Evolutionary conservation across 306 rosid species (phyloP).

Genomic region (Corylus americana): DNA sequence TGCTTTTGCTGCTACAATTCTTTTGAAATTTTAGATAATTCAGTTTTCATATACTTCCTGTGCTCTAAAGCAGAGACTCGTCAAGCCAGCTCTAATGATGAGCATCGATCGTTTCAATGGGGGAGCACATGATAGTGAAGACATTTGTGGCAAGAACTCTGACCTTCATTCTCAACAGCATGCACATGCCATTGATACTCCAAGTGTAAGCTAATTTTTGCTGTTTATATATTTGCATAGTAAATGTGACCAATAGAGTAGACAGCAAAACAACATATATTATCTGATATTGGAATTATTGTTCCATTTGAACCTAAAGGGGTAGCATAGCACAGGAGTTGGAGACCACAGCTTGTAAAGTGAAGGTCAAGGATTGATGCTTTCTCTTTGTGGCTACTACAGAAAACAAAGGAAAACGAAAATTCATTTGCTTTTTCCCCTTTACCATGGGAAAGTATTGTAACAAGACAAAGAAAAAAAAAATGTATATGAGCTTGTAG

Average conservation of each 20-base stretch:
- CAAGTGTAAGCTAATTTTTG: not conserved
- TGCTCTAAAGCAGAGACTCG: constrained; percentile 23
- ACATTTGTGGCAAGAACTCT: constrained; percentile 16
- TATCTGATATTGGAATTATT: not conserved
- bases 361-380: not conserved
- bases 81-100: constrained; percentile 18
- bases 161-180: constrained; percentile 3
- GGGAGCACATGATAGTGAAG: constrained; percentile 13
- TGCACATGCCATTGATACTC: not conserved
- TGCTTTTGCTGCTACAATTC: not conserved
- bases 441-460: not conserved
- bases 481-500: not conserved
- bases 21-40: not conserved
- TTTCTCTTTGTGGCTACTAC: not conserved
- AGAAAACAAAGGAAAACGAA: not conserved
- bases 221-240: not conserved
- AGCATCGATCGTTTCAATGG: constrained; percentile 9
- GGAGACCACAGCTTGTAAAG: not conserved
- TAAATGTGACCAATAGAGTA: not conserved
- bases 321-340: not conserved
- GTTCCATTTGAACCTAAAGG: not conserved
- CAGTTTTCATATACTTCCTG: not conserved
- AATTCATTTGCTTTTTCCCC: not conserved
- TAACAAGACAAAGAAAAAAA: not conserved
- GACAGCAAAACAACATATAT: not conserved